Percentiles rank a stretch among this genome's conserved stretches.
phyloP scores from a whole-genome alignment of 2,329 filamentous ascomycete genomes.

The Pseudomassariella vexata region DNA sequence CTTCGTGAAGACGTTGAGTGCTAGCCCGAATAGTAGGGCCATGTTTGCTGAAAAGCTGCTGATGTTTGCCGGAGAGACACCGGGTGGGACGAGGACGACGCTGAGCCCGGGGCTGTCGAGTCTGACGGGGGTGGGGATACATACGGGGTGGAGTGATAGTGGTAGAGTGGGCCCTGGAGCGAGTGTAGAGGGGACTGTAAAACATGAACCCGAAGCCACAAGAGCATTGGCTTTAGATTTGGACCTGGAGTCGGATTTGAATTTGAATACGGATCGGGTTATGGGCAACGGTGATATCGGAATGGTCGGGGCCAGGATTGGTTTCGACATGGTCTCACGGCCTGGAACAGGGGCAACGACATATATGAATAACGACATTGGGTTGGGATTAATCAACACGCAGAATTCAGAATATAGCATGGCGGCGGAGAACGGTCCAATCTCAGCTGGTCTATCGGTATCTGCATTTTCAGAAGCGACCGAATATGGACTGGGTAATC shows the following conservation, averaged over 20 bases:
- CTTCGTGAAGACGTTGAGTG: constrained; percentile 36
- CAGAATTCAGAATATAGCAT: constrained; percentile 4
- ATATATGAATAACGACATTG: background rate
- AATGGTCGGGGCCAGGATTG: too few relatives aligned
- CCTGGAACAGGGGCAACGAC: background rate
- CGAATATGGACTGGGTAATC: too few relatives aligned
- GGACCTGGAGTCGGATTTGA: too few relatives aligned
- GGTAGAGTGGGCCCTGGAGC: too few relatives aligned
- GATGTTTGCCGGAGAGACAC: constrained; percentile 33
- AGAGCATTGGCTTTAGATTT: too few relatives aligned
- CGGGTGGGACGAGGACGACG: constrained; percentile 28
- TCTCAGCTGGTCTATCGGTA: constrained; percentile 4
- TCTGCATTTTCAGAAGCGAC: constrained; percentile 4
- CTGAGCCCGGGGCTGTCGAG: constrained; percentile 22
- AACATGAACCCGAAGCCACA: too few relatives aligned
- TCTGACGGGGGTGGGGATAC: too few relatives aligned
- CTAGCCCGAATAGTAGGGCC: constrained; percentile 35
- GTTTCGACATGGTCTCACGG: background rate
- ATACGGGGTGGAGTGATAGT: too few relatives aligned
- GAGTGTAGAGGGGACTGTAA: too few relatives aligned
- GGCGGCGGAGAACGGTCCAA: constrained; percentile 1
- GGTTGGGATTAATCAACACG: constrained; percentile 2
- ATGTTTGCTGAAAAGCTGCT: constrained; percentile 37
- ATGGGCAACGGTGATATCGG: background rate
- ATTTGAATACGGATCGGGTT: background rate